Evolutionary conservation across 176 grass and related monocot genomes (phyloP).

Genomic region (Otatea glauca): DNA sequence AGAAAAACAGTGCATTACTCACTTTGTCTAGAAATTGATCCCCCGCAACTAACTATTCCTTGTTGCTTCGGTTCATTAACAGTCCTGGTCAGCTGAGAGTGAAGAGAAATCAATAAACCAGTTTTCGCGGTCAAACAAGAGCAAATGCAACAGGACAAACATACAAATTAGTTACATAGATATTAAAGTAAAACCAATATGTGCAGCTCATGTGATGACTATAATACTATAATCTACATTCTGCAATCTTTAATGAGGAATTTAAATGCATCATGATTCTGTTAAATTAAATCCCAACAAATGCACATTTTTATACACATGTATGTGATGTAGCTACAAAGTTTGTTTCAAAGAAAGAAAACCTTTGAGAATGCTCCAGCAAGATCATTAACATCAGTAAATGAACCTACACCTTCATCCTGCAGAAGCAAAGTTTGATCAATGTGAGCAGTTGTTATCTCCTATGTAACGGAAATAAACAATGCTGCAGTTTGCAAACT

Average conservation of each 20-base stretch:
- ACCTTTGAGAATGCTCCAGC: slow-evolving; percentile 54
- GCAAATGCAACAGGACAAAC: not conserved
- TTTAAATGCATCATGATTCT: not conserved
- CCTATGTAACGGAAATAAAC: not conserved
- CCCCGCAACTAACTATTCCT: slow-evolving; percentile 49
- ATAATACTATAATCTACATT: not conserved
- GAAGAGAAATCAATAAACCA: slow-evolving; percentile 24
- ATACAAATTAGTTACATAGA: slow-evolving; percentile 4
- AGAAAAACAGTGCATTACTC: slow-evolving; percentile 34
- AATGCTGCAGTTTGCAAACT: not conserved
- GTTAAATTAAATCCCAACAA: not conserved
- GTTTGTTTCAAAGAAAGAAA: slow-evolving; percentile 12
- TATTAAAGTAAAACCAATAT: slow-evolving; percentile 12
- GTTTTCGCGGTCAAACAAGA: not conserved
- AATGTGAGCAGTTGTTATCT: slow-evolving; percentile 9
- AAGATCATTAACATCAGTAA: slow-evolving; percentile 54
- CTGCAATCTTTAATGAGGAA: not conserved
- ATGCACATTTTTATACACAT: not conserved
- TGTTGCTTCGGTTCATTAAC: slow-evolving; percentile 53
- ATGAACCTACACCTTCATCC: slow-evolving; percentile 43
- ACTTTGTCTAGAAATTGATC: slow-evolving; percentile 71
- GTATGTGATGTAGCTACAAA: not conserved
- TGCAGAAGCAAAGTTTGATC: slow-evolving; percentile 34
- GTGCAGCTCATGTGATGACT: slow-evolving; percentile 10
- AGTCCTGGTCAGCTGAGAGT: slow-evolving; percentile 58